Base-by-base conservation (phyloP, 2,329 filamentous ascomycete species). In the Colletotrichum costaricense region DNA sequence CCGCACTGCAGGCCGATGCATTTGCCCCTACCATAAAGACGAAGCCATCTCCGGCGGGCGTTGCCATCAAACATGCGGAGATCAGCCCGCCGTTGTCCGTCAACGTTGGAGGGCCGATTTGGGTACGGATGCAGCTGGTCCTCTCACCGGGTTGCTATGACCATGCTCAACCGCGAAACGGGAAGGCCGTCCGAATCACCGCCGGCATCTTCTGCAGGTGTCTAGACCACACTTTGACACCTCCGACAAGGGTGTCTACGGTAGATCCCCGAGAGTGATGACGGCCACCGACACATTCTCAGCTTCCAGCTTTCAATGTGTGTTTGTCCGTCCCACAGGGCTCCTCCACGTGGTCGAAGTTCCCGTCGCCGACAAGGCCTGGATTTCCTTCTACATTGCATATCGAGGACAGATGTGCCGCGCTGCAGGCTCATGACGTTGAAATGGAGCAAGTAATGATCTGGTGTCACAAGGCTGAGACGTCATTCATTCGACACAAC, bases 391-490 rank as follows among this genome's bases (percentile, higher is more conserved):
- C 33, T 59, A 24, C 35, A n/a, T 55, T 42, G 24, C 22, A 30
- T 16, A 54, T 16, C 58, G 5, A 65, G 30, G 35, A 42, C 33
- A 57, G 24, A 22, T 49, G 60, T 69, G 54, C 16, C 49, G 46
- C 16, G 49, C 60, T n/a, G 8, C 46, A 28, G 63, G 58, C 42
- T 69, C 64, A 63, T 69, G 73, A 62, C 55, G 65, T 65, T 73
- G 42, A n/a, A 6, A 55, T 54, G 52, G 46, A 63, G 46, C 46
- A 62, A 35, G 49, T 65, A 38, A 46, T 54, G 22, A 6, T 54
- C 38, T 62, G 77, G 76, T 77, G 74, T 76, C 76, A 77, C 77
- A 77, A 78, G 76, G 78, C 76, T 77, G 77, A 79, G 77, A 78
- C 77, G 69, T 69, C 72, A 74, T 74, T 74, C 38, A 42, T 42